Evolutionary conservation across 441 rosid genomes (phyloP).

Genomic region (Pelargonium australe): DNA sequence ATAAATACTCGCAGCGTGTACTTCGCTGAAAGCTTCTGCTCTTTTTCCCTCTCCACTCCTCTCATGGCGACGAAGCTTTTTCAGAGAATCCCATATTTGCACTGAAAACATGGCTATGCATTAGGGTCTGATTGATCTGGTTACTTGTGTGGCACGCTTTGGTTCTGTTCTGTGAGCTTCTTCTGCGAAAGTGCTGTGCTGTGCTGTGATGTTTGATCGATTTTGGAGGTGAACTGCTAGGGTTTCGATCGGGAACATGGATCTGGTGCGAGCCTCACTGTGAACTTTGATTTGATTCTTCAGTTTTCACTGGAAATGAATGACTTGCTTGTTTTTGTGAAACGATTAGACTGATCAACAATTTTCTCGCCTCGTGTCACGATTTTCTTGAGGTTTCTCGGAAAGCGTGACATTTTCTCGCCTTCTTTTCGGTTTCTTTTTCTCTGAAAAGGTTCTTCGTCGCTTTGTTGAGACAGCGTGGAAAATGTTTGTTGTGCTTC

Average conservation of each 20-base stretch:
- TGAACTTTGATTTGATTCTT: slow-evolving; percentile 3
- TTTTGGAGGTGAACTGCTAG: slow-evolving; percentile 23
- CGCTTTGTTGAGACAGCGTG: background rate
- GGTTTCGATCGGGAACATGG: slow-evolving; percentile 31
- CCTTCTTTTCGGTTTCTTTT: background rate
- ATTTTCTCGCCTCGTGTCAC: background rate
- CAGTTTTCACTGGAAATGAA: slow-evolving; percentile 4
- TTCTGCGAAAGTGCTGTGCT: slow-evolving; percentile 1
- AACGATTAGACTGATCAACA: background rate
- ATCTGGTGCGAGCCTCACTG: slow-evolving; percentile 32
- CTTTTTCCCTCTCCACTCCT: background rate
- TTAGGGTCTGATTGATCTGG: background rate
- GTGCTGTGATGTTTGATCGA: background rate
- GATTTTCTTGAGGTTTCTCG: slow-evolving; percentile 8
- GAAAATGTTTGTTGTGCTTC: background rate
- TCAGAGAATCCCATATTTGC: background rate
- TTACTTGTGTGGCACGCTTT: background rate
- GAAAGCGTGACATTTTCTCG: slow-evolving; percentile 15
- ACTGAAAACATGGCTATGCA: background rate
- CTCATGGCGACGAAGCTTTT: slow-evolving; percentile 10
- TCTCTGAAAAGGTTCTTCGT: background rate
- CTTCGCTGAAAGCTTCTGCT: background rate
- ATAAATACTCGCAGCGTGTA: slow-evolving; percentile 16
- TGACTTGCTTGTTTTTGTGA: background rate
- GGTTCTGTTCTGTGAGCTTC: background rate